Evolutionary conservation across 2,329 filamentous ascomycete species (phyloP), one percentile per base, ranked within the genome.

Genomic region (Xylaria hypoxylon): DNA sequence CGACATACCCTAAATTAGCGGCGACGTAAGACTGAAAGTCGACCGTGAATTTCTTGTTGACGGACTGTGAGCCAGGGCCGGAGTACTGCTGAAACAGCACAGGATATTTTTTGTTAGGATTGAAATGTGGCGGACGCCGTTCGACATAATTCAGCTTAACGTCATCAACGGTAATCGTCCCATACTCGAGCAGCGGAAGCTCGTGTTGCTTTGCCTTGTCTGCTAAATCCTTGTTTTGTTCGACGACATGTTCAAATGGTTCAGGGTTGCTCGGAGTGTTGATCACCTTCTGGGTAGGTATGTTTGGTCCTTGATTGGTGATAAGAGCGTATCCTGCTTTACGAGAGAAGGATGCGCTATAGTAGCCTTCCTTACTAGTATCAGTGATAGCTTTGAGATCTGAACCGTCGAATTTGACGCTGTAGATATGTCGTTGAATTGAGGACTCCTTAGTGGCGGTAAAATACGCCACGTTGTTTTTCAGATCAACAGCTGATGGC

Each of bases 1-100:
- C 95, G 59, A 99, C 86, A 80, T 99, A 99, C 47, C 94, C 95
- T 1, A 99, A 86, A 22, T 84, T 89, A 0, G 93, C 91, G 35
- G 96, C 94, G 47, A 97, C 83, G 76, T 96, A 98, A 6, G 93
- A 87, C 77, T 98, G 93, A 77, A 97, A 99, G 77, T 97, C 92
- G 65, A 99, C 89, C 10, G 78, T 80, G 80, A 97, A 99, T 62
- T 80, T 86, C 77, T 95, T 94, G 73, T 87, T 85, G 1, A 99
- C 96, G 7, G 87, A 87, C 77, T 99, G 96, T 19, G 94, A 97
- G n/a, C 92, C 93, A 0, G 96, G 96, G 0, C 96, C 96, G 26
- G 93, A 95, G 82, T 99, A 99, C 65, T 97, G 90, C 75, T 92
- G 91, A 84, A 99, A 99, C 4, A 99, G 86, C 1, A 99, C 94